A percentile compares a stretch with the other conserved stretches of the same genome.
phyloP scores from a whole-genome alignment of 768 basidiomycete species.

The Mycena haematopus region DNA sequence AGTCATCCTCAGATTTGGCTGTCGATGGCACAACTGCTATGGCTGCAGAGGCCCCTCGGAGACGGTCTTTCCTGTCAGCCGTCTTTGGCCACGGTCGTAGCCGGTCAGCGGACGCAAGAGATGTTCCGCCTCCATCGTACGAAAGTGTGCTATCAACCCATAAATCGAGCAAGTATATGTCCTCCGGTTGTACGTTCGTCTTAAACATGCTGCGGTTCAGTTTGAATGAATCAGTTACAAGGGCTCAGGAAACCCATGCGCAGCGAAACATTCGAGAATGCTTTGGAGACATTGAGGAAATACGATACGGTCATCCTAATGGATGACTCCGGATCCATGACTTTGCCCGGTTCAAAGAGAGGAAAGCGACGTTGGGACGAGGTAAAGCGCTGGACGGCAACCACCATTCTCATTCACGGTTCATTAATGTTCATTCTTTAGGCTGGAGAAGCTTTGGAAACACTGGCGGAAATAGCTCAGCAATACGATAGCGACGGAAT shows the following conservation, averaged over 20 bases:
- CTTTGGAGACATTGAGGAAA: constrained; percentile 43
- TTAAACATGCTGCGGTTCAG: not conserved
- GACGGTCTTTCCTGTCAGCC: constrained; percentile 23
- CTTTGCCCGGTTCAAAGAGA: constrained; percentile 24
- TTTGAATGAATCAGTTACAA: not conserved
- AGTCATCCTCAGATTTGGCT: constrained; percentile 11
- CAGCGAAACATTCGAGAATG: constrained; percentile 36
- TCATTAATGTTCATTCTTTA: constrained; percentile 27
- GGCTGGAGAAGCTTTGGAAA: constrained; percentile 53
- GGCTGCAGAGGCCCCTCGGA: not conserved
- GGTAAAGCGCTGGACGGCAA: constrained; percentile 37
- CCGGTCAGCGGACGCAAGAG: constrained; percentile 23
- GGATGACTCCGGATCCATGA: constrained; percentile 69
- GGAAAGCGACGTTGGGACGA: constrained; percentile 53
- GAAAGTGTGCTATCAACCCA: constrained; percentile 8
- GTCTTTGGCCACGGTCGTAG: constrained; percentile 17
- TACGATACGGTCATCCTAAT: constrained; percentile 67
- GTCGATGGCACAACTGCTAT: not conserved
- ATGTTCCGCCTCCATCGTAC: constrained; percentile 21
- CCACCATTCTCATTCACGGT: constrained; percentile 1
- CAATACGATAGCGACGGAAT: constrained; percentile 64
- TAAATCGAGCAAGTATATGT: constrained; percentile 5
- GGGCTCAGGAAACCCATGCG: constrained; percentile 25
- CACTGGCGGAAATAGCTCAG: constrained; percentile 54
- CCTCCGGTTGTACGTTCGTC: constrained; percentile 9